These are phyloP conservation scores for Claviceps humidiphila DNA, from an alignment of 2,329 filamentous ascomycete species.

Conservation along the genomic window DNA sequence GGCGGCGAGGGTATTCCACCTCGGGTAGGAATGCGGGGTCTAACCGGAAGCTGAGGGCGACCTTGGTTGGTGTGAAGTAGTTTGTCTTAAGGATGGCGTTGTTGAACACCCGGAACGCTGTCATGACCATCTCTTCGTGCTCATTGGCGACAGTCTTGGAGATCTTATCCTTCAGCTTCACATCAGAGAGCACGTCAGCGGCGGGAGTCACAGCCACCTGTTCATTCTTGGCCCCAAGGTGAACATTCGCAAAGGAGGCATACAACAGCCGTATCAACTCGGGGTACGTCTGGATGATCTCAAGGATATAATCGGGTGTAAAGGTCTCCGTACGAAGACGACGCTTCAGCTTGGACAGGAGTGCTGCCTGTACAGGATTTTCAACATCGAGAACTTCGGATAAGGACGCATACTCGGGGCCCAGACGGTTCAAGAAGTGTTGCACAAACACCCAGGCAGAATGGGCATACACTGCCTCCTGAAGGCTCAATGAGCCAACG, in stretches of 20 bases:
- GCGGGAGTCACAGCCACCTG: conserved; percentile 42
- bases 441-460: conserved; percentile 96
- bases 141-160: conserved; percentile 74
- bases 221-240: conserved; percentile 46
- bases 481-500: conserved; percentile 72
- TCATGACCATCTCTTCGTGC: conserved; percentile 97
- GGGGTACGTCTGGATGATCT: conserved; percentile 89
- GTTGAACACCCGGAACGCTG: conserved; percentile 93
- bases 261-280: conserved; percentile 78
- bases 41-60: conserved; percentile 90
- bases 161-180: conserved; percentile 62
- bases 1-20: conserved; percentile 81
- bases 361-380: conserved; percentile 74
- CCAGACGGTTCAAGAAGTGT: conserved; percentile 93
- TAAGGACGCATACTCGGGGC: conserved; percentile 80
- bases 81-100: conserved; percentile 90
- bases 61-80: conserved; percentile 94
- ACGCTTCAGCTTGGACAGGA: conserved; percentile 89
- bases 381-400: conserved; percentile 65
- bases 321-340: conserved; percentile 93
- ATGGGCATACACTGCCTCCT: conserved; percentile 95
- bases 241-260: conserved; percentile 78
- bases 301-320: conserved; percentile 92
- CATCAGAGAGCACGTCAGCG: conserved; percentile 61
- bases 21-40: conserved; percentile 79